Evolutionary conservation across 768 basidiomycete genomes (phyloP).

Genomic region (Tulasnella sp.): DNA sequence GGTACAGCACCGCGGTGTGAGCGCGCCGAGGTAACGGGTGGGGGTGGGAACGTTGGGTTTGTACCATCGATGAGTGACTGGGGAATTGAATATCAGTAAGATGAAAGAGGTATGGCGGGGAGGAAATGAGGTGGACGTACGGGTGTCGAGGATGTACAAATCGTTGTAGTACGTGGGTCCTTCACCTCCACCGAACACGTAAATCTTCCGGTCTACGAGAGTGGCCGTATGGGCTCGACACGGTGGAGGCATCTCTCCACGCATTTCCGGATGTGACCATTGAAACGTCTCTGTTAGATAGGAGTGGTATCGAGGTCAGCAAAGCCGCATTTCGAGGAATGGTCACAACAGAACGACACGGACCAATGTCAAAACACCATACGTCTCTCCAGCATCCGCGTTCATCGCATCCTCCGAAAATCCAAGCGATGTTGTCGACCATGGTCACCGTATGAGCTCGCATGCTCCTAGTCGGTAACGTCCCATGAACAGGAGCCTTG

Average conservation of each 20-base stretch:
- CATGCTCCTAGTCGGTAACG: conserved; percentile 61
- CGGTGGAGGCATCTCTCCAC: conserved; percentile 76
- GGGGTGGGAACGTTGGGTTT: conserved; percentile 33
- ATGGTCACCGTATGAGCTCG: conserved; percentile 82
- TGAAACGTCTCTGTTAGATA: no score
- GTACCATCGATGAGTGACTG: conserved; percentile 37
- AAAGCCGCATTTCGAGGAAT: conserved; percentile 47
- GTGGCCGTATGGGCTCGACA: conserved; percentile 87
- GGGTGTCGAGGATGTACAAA: conserved; percentile 78
- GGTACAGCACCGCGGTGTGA: conserved; percentile 46
- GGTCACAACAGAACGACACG: conserved; percentile 52
- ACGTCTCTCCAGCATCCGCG: conserved; percentile 68
- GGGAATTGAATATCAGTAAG: background rate
- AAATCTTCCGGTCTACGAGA: conserved; percentile 64
- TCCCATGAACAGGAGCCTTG: conserved; percentile 71
- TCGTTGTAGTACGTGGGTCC: conserved; percentile 77
- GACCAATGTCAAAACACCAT: conserved; percentile 82
- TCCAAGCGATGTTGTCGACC: conserved; percentile 77
- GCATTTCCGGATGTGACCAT: conserved; percentile 73
- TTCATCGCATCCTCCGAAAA: conserved; percentile 87
- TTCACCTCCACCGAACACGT: conserved; percentile 35
- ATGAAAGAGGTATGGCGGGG: background rate
- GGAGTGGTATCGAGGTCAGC: no score
- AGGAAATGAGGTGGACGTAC: conserved; percentile 35
- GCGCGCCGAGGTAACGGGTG: conserved; percentile 54